Evolutionary conservation across 2,329 filamentous ascomycete species (phyloP).

Genomic region (Hypoxylon sp.): DNA sequence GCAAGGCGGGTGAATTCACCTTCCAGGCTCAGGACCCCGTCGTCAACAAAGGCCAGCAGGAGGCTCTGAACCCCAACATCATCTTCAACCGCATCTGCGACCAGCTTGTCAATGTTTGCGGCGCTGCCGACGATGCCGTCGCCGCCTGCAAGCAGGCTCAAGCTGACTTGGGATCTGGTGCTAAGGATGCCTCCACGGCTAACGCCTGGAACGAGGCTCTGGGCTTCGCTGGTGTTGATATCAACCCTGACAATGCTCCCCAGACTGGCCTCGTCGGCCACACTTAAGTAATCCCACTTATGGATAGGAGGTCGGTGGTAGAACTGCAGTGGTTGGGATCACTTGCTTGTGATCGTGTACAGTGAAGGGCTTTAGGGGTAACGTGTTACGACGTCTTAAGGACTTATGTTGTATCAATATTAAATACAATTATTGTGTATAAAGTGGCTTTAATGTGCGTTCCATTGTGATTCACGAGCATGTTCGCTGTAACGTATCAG

Average conservation of each 20-base stretch:
- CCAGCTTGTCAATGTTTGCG: slow-evolving; percentile 77
- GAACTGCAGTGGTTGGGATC: neutral
- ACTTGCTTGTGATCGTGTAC: slow-evolving; percentile 25
- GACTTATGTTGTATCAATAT: slow-evolving; percentile 33
- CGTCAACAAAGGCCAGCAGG: slow-evolving; percentile 74
- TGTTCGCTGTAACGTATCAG: no score
- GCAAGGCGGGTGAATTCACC: slow-evolving; percentile 72
- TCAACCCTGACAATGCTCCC: slow-evolving; percentile 59
- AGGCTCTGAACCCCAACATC: slow-evolving; percentile 79
- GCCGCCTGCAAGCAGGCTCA: slow-evolving; percentile 68
- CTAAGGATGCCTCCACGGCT: slow-evolving; percentile 58
- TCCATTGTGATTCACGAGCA: neutral
- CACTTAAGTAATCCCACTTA: slow-evolving; percentile 48
- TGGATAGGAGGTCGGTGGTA: neutral
- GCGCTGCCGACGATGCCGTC: slow-evolving; percentile 72
- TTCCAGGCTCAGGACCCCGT: slow-evolving; percentile 77
- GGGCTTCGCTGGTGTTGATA: slow-evolving; percentile 58
- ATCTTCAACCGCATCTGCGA: slow-evolving; percentile 81
- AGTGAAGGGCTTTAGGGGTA: slow-evolving; percentile 21
- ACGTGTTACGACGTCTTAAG: slow-evolving; percentile 37
- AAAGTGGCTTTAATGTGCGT: neutral
- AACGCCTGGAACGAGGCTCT: slow-evolving; percentile 60
- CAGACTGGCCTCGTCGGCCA: slow-evolving; percentile 57
- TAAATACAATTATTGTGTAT: slow-evolving; percentile 25
- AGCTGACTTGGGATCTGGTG: slow-evolving; percentile 54